Conservation (phyloP, 805 yeast species). For the Ogataea angusta region DNA sequence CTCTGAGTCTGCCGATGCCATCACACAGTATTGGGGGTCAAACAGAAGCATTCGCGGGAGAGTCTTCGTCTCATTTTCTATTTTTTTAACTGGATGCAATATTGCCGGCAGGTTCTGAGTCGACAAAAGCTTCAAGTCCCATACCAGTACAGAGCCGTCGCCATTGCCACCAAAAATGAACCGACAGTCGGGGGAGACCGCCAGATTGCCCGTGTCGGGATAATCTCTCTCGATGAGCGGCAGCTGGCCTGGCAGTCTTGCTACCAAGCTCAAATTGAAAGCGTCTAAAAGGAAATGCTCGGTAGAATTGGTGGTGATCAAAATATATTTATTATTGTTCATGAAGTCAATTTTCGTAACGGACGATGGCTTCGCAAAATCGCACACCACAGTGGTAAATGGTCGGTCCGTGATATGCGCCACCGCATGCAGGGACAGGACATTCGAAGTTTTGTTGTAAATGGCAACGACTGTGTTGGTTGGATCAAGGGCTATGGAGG, state of each 20-base stretch:
- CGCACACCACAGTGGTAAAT: slow-evolving; percentile 44
- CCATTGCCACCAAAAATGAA: slow-evolving; percentile 60
- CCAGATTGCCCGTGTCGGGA: slow-evolving; percentile 53
- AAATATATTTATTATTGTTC: slow-evolving; percentile 40
- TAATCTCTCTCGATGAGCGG: slow-evolving; percentile 33
- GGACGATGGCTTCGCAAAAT: slow-evolving; percentile 11
- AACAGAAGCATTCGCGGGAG: slow-evolving; percentile 51
- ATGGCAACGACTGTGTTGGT: slow-evolving; percentile 79
- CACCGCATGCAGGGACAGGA: slow-evolving; percentile 59
- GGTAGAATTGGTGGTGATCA: slow-evolving; percentile 26
- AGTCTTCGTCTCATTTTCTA: slow-evolving; percentile 19
- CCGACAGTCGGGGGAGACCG: slow-evolving; percentile 67
- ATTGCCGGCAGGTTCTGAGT: slow-evolving; percentile 1
- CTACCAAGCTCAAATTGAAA: slow-evolving; percentile 17
- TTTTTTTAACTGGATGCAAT: slow-evolving; percentile 20
- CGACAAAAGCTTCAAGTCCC: slow-evolving; percentile 39
- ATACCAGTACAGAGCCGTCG: slow-evolving; percentile 48
- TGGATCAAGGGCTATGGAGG: slow-evolving; percentile 71
- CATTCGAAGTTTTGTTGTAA: slow-evolving; percentile 42
- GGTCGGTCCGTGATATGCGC: slow-evolving; percentile 57
- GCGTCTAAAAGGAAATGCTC: slow-evolving; percentile 25
- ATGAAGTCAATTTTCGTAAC: slow-evolving; percentile 39
- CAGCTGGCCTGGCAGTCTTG: slow-evolving; percentile 43
- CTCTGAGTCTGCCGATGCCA: slow-evolving; percentile 64
- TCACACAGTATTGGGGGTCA: slow-evolving; percentile 56